These are phyloP conservation scores for Gossypium rotundifolium DNA, from an alignment of 345 rosid genomes.

Conservation along the genomic window DNA sequence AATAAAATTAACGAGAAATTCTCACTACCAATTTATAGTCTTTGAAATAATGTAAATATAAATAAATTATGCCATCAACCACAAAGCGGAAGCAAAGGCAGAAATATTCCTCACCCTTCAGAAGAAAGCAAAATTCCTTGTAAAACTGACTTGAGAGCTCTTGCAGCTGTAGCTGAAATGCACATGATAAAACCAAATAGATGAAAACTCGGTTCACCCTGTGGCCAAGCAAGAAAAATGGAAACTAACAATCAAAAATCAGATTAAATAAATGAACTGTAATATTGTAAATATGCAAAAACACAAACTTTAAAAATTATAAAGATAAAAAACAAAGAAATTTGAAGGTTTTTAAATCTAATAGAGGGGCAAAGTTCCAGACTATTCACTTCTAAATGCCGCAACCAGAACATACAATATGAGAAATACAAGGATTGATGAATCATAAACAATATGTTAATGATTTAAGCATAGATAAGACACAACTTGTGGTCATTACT, in stretches of 20 bases:
- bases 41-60: background rate
- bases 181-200: conserved; percentile 96
- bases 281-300: background rate
- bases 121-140: conserved; percentile 98
- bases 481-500: background rate
- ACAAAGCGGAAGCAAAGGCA: background rate
- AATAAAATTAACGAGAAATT: conserved; percentile 10
- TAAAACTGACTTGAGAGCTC: conserved; percentile 96
- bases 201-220: conserved; percentile 99
- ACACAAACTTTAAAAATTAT: background rate
- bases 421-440: background rate
- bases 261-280: background rate
- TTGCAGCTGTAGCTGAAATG: conserved; percentile 87
- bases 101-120: conserved; percentile 75
- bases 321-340: background rate
- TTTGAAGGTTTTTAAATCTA: background rate
- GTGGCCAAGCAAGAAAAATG: conserved; percentile 11
- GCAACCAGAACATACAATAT: background rate
- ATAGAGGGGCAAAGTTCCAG: background rate
- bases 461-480: background rate
- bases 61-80: background rate
- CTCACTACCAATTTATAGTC: conserved; percentile 18
- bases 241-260: conserved; percentile 1
- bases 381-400: background rate
- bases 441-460: background rate